Evolutionary conservation across 192 early-diverging fungal genomes (phyloP).

Genomic region (Coemansia sp.): DNA sequence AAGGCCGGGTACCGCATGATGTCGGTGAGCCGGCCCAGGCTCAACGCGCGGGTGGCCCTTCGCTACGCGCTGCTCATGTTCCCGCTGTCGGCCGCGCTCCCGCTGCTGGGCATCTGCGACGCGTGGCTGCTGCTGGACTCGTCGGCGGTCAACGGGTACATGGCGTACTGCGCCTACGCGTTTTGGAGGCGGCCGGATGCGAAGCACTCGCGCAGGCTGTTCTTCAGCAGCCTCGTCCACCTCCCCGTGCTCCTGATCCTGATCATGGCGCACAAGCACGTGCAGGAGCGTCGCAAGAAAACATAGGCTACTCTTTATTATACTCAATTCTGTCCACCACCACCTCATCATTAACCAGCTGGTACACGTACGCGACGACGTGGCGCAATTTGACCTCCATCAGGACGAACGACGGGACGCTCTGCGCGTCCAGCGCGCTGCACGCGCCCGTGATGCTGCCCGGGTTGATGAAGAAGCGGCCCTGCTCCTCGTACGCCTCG

Average conservation of each 20-base stretch:
- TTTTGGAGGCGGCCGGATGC: constrained; percentile 83
- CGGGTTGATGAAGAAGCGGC: constrained; percentile 91
- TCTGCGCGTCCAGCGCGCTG: constrained; percentile 32
- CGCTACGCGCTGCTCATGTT: constrained; percentile 75
- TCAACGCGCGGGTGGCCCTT: constrained; percentile 86
- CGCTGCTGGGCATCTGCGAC: constrained; percentile 73
- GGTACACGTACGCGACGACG: constrained; percentile 89
- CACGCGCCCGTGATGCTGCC: constrained; percentile 94
- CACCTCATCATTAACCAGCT: constrained; percentile 86
- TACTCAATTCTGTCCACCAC: constrained; percentile 93
- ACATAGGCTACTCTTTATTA: constrained; percentile 49
- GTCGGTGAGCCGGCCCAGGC: constrained; percentile 78
- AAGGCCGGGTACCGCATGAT: constrained; percentile 98
- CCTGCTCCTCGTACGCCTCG: constrained; percentile 88
- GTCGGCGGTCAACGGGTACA: constrained; percentile 70
- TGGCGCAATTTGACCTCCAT: constrained; percentile 83
- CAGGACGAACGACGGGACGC: constrained; percentile 89
- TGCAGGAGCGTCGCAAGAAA: constrained; percentile 22
- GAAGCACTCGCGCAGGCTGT: constrained; percentile 80
- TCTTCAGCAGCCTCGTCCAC: constrained; percentile 90
- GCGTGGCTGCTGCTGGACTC: constrained; percentile 75
- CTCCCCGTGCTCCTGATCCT: constrained; percentile 81
- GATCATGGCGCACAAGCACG: constrained; percentile 84
- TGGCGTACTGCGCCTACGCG: constrained; percentile 64
- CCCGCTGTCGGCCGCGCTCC: constrained; percentile 60